Evolutionary conservation across 306 rosid genomes (phyloP), one percentile per base, ranked within the genome.

Genomic region (Rubus parviflorus): DNA sequence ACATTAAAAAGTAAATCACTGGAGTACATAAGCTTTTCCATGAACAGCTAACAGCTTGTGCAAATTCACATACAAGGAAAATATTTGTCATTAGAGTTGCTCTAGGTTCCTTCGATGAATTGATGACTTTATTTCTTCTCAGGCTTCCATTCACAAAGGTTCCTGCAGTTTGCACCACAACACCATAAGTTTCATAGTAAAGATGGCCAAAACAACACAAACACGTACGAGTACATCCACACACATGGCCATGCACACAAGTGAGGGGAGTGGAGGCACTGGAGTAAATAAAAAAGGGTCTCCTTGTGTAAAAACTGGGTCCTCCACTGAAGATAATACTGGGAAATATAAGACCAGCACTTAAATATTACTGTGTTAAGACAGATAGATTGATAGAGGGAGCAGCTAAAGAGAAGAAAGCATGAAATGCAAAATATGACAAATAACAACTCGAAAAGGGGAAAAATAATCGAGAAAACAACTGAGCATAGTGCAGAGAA

Each of bases 81-180:
- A 19, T 12, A 51, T 20, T 46, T 15, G 65, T 17, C 76, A 64
- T 17, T 71, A 56, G 52, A 56, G 72, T 70, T 66, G 77, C 49
- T 43, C 70, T 2, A 48, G 30, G 75, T 49, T 67, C 70, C 77
- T 75, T 57, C 76, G 8, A 57, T 54, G 63, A 17, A 65, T 19
- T 13, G 48, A 14, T 4, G 19, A 52, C 62, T 79, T 83, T 79
- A 83, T 83, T 83, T 52, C 72, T 79, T 68, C 80, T 76, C 54
- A 42, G 17, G 67, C 68, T 37, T 75, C 73, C 83, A 69, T 46
- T 48, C 57, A 35, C 78, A 83, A 69, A 46, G 52, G 48, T 46
- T 79, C 83, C 86, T 83, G 83, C 83, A 66, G 65, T 74, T 74
- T 46, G 37, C n/a, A 49, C n/a, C 46, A 75, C 11, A 54, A 15